Conservation (phyloP, 192 early-diverging fungal genomes). For the Entomortierella chlamydospora region DNA sequence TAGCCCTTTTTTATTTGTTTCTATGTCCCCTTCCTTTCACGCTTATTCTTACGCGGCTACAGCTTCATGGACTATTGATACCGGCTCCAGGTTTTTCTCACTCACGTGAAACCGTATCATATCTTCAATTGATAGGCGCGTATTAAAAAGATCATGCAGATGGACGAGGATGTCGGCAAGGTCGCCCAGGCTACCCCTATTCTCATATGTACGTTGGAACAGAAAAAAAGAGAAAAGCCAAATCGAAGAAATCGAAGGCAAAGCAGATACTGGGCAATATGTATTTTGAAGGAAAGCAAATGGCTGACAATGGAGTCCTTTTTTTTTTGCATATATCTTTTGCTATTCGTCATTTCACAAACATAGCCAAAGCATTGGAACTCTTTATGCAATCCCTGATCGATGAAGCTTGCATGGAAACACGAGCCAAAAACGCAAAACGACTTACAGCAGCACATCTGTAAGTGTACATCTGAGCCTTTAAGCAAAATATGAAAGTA, state of each 20-base stretch:
- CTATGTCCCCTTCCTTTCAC: no score
- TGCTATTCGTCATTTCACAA: conserved; percentile 6
- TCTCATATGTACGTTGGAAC: conserved; percentile 90
- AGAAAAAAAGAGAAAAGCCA: no score
- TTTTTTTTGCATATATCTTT: no score
- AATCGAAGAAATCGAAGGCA: not conserved
- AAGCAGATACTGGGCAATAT: not conserved
- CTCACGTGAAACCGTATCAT: not conserved
- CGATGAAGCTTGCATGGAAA: conserved; percentile 86
- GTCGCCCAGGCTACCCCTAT: conserved; percentile 97
- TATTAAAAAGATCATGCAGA: conserved; percentile 99
- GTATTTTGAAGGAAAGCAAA: not conserved
- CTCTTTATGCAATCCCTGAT: conserved; percentile 95
- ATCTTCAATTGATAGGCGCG: conserved; percentile 74
- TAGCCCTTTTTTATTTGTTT: conserved; percentile 1
- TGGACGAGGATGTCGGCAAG: conserved; percentile 99
- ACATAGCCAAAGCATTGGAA: conserved; percentile 92
- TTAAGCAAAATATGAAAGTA: not conserved
- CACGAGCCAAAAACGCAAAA: conserved; percentile 81
- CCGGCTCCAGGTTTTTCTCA: not conserved
- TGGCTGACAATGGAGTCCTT: not conserved
- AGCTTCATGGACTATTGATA: not conserved
- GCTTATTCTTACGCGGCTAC: no score
- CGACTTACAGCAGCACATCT: conserved; percentile 89
- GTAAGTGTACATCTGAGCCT: no score